Conservation (phyloP, 805 yeast species). For the Pichia rugopelliculosa region DNA sequence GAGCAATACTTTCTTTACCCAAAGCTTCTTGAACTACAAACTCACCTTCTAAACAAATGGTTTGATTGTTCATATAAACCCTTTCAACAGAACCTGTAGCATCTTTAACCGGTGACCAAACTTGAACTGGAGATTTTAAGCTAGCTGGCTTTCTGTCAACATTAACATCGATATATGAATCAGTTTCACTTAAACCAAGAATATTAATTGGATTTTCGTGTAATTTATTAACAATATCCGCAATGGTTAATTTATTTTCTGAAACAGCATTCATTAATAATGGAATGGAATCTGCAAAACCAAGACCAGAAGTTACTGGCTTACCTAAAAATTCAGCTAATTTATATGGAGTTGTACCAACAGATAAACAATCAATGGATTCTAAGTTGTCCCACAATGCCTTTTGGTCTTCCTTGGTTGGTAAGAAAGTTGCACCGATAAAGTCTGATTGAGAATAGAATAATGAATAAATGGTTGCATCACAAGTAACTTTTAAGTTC, state of each 20-base stretch:
- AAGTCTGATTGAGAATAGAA: constrained; percentile 69
- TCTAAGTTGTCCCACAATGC: constrained; percentile 73
- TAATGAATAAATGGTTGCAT: constrained; percentile 73
- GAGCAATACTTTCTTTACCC: constrained; percentile 51
- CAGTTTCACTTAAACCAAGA: constrained; percentile 77
- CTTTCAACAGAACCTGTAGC: constrained; percentile 80
- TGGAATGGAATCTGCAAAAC: constrained; percentile 75
- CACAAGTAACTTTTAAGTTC: constrained; percentile 80
- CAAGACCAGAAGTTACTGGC: constrained; percentile 61
- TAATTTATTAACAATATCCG: constrained; percentile 63
- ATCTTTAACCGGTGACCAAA: constrained; percentile 52
- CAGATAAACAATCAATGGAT: constrained; percentile 76
- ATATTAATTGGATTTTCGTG: constrained; percentile 77
- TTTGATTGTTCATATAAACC: constrained; percentile 69
- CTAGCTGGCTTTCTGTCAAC: constrained; percentile 58
- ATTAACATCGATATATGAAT: constrained; percentile 74
- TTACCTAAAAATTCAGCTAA: constrained; percentile 61
- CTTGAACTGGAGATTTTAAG: constrained; percentile 31
- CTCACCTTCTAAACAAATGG: constrained; percentile 80
- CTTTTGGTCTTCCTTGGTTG: constrained; percentile 71
- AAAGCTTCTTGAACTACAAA: constrained; percentile 50
- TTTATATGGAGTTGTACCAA: constrained; percentile 71
- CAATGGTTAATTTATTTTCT: constrained; percentile 62
- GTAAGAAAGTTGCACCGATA: constrained; percentile 65
- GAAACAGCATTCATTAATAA: constrained; percentile 73